Evolutionary conservation across 139 green algal species (phyloP).

Genomic region (Trebouxia sp.): DNA sequence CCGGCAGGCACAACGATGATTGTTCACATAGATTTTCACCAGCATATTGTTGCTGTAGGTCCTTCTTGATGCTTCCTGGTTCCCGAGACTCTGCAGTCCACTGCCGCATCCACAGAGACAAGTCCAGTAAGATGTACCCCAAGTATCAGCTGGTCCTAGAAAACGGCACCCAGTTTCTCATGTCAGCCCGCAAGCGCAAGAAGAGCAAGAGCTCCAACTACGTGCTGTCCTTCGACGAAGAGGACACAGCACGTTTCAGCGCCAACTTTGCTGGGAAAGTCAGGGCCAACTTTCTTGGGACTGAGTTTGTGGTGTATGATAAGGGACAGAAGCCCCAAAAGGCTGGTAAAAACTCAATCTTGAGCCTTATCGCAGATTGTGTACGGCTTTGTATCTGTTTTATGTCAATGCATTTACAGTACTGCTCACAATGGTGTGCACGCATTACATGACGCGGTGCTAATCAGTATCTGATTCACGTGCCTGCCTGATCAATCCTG

Average conservation of each 20-base stretch:
- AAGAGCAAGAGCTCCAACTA: slow-evolving; percentile 83
- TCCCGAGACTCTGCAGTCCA: slow-evolving; percentile 53
- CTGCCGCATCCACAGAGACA: slow-evolving; percentile 83
- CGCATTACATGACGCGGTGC: too few species aligned
- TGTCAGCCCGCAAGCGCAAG: slow-evolving; percentile 86
- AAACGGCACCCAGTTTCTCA: slow-evolving; percentile 62
- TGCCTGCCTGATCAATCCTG: background rate
- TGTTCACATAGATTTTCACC: too few species aligned
- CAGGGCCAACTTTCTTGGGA: slow-evolving; percentile 92
- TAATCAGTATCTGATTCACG: background rate
- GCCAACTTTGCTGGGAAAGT: slow-evolving; percentile 63
- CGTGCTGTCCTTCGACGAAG: slow-evolving; percentile 80
- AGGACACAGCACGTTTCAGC: slow-evolving; percentile 20
- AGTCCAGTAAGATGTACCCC: slow-evolving; percentile 64
- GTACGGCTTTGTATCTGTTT: too few species aligned
- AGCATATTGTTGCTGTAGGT: background rate
- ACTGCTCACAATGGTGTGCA: background rate
- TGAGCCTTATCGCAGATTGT: too few species aligned
- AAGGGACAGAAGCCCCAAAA: slow-evolving; percentile 55
- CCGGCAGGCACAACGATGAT: too few species aligned
- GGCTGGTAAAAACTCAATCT: background rate
- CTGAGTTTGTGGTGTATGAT: slow-evolving; percentile 89
- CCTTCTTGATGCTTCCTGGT: slow-evolving; percentile 55
- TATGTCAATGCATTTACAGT: too few species aligned
- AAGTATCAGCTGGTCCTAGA: slow-evolving; percentile 53